A percentile compares a stretch with the other conserved stretches of the same genome.
Conservation (phyloP, 1,284 basidiomycete genomes). For the Ganoderma lucidum region DNA sequence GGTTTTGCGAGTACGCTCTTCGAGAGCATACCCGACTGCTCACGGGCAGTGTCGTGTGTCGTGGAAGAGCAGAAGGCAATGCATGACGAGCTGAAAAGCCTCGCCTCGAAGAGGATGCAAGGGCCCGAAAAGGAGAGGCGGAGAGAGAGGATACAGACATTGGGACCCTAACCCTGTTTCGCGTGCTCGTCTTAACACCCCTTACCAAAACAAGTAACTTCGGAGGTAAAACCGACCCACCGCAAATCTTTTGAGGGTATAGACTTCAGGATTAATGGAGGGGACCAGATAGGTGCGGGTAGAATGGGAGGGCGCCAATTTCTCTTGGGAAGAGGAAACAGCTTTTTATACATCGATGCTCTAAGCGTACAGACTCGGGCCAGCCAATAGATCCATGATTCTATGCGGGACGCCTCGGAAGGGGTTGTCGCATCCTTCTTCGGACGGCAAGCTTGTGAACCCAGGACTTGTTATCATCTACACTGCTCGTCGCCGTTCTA, state of each 20-base stretch:
- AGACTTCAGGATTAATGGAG: neutral
- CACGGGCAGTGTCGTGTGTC: neutral
- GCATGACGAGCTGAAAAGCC: constrained; percentile 14
- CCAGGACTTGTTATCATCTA: neutral
- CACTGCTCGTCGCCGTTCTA: neutral
- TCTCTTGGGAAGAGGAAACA: neutral
- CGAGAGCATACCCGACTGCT: neutral
- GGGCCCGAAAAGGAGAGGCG: constrained; percentile 17
- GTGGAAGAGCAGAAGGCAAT: neutral
- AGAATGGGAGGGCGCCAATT: neutral
- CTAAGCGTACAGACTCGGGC: constrained; percentile 2
- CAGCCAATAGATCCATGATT: neutral
- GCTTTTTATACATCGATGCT: constrained; percentile 1
- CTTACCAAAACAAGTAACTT: neutral
- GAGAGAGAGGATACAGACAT: constrained; percentile 31
- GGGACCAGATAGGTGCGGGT: neutral
- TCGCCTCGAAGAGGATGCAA: constrained; percentile 19
- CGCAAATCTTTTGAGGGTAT: neutral
- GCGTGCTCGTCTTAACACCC: neutral
- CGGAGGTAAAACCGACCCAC: neutral
- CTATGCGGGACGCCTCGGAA: neutral
- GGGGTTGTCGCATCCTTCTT: neutral
- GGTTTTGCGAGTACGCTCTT: constrained; percentile 31
- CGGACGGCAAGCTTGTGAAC: neutral
- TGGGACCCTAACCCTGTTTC: constrained; percentile 25